Evolutionary conservation across 2,329 filamentous ascomycete species (phyloP).

Genomic region (Aspergillus oerlinghausenensis): DNA sequence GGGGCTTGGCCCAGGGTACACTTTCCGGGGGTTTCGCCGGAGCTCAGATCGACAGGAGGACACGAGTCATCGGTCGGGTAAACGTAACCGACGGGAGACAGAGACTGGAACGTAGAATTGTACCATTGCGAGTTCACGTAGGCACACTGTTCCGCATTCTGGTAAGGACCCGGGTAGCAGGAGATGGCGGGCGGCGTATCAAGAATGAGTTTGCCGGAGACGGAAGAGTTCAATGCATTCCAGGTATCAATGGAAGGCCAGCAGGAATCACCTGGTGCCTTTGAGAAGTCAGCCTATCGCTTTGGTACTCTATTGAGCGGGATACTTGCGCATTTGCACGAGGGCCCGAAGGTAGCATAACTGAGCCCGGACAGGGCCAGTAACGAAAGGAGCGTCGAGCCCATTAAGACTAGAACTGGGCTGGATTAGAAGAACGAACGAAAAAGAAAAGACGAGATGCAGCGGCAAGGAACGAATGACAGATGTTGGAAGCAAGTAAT

Average conservation of each 20-base stretch:
- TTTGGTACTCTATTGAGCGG: neutral
- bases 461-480: neutral
- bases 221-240: constrained; percentile 28
- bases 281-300: neutral
- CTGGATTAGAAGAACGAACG: neutral
- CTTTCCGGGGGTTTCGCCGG: constrained; percentile 14
- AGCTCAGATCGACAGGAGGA: constrained; percentile 19
- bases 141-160: constrained; percentile 21
- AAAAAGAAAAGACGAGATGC: neutral
- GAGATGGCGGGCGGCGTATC: constrained; percentile 29
- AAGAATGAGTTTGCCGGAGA: constrained; percentile 31
- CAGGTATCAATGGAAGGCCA: constrained; percentile 30
- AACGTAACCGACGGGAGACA: constrained; percentile 22
- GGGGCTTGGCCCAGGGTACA: constrained; percentile 27
- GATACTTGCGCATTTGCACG: neutral
- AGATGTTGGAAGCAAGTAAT: neutral
- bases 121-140: constrained; percentile 20
- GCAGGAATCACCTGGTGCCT: constrained; percentile 24
- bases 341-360: neutral
- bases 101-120: constrained; percentile 23
- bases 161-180: constrained; percentile 30
- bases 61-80: constrained; percentile 26
- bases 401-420: neutral
- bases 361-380: neutral
- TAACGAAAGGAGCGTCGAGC: neutral